phyloP scores from a whole-genome alignment of 2,329 filamentous ascomycete genomes.

The Phaeosphaeria sp. region DNA sequence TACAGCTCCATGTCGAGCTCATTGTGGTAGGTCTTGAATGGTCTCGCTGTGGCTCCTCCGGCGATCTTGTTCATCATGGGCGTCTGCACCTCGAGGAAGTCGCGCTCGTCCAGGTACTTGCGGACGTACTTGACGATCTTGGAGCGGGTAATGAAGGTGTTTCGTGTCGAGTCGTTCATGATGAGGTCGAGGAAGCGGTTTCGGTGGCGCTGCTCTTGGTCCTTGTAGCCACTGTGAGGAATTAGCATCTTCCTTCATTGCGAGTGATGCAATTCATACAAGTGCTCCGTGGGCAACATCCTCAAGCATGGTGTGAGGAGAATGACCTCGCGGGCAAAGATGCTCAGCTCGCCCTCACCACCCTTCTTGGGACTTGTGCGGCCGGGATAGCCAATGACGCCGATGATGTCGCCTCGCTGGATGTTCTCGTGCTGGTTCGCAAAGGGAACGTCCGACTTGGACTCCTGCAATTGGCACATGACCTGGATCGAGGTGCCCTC shows the following conservation, averaged over 20 bases:
- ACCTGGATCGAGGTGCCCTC: constrained; percentile 85
- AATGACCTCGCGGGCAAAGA: constrained; percentile 86
- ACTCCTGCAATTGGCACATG: constrained; percentile 87
- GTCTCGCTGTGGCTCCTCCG: constrained; percentile 92
- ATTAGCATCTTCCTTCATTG: constrained; percentile 4
- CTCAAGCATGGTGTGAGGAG: constrained; percentile 92
- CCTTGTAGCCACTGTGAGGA: constrained; percentile 82
- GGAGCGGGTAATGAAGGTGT: constrained; percentile 83
- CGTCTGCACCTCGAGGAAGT: constrained; percentile 94
- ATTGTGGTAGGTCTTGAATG: constrained; percentile 96
- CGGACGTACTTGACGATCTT: constrained; percentile 91
- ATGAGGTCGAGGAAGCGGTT: constrained; percentile 95
- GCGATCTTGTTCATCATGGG: constrained; percentile 96
- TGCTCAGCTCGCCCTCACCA: constrained; percentile 89
- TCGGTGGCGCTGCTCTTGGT: constrained; percentile 90
- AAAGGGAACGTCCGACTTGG: constrained; percentile 73
- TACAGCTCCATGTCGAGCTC: constrained; percentile 94
- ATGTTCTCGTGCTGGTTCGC: constrained; percentile 89
- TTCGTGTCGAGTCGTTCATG: constrained; percentile 87
- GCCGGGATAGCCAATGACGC: constrained; percentile 82
- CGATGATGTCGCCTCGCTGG: constrained; percentile 90
- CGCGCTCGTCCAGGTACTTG: constrained; percentile 82
- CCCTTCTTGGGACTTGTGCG: constrained; percentile 89
- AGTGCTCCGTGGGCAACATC: constrained; percentile 74
- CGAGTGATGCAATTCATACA: constrained; percentile 54